Conservation (phyloP, 73 alveolate species). For the Tetrahymena thermophila region DNA sequence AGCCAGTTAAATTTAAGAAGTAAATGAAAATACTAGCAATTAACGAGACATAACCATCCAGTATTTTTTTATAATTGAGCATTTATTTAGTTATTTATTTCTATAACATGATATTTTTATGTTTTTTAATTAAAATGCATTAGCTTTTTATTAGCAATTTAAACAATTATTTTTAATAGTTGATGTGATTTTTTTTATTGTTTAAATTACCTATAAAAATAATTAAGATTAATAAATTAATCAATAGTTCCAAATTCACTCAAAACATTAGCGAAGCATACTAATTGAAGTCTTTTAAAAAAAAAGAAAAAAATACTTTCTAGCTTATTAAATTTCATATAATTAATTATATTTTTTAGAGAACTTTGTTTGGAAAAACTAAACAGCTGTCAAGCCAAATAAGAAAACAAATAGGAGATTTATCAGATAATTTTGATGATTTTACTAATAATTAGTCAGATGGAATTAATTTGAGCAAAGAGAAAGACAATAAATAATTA, state of each 20-base stretch:
- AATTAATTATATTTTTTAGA: background rate
- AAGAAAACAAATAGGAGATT: background rate
- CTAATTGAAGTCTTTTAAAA: background rate
- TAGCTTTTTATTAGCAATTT: background rate
- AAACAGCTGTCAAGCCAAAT: background rate
- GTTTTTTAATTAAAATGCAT: too few species aligned
- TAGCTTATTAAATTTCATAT: background rate
- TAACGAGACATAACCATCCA: background rate
- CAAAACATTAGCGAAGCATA: background rate
- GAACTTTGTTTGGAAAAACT: background rate
- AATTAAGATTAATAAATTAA: too few species aligned
- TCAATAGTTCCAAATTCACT: background rate
- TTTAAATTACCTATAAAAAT: background rate
- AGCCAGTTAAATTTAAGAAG: background rate
- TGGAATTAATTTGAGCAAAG: background rate
- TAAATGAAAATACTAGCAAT: background rate
- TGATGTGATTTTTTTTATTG: background rate
- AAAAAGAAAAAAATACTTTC: background rate
- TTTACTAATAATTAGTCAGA: background rate
- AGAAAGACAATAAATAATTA: background rate
- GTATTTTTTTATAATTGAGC: background rate
- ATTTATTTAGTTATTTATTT: background rate
- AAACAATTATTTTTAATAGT: background rate
- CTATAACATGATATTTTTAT: background rate
- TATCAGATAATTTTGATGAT: background rate